phyloP scores from a whole-genome alignment of 2,329 filamentous ascomycete genomes.

The Blastomyces percursus region DNA sequence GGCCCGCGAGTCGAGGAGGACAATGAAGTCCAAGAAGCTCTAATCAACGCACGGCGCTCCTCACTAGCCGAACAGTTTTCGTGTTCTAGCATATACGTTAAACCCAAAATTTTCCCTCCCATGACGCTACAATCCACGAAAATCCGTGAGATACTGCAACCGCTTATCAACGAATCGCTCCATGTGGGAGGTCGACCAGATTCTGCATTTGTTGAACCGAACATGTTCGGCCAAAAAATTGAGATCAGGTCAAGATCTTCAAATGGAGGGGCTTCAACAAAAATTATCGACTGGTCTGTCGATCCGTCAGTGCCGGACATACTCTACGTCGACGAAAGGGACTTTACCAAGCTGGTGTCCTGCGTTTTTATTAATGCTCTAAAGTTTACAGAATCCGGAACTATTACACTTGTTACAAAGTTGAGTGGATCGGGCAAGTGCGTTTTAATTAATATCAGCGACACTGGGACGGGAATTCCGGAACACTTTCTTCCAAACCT shows the following conservation, averaged over 20 bases:
- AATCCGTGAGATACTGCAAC: conserved; percentile 35
- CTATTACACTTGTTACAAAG: conserved; percentile 46
- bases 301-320: conserved; percentile 37
- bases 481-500: conserved; percentile 54
- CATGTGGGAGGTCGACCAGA: conserved; percentile 40
- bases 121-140: conserved; percentile 34
- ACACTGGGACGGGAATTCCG: conserved; percentile 59
- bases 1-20: conserved; percentile 30
- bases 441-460: conserved; percentile 51
- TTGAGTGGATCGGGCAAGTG: conserved; percentile 43
- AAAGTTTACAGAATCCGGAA: conserved; percentile 58
- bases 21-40: conserved; percentile 10
- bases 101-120: conserved; percentile 25
- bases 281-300: conserved; percentile 40
- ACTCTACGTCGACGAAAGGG: conserved; percentile 48
- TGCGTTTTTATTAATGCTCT: conserved; percentile 56
- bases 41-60: conserved; percentile 30
- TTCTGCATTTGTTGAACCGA: conserved; percentile 35
- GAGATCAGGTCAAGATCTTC: conserved; percentile 35
- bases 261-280: conserved; percentile 34
- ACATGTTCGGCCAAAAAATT: conserved; percentile 35
- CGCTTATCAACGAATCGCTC: conserved; percentile 39
- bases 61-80: conserved; percentile 21
- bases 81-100: conserved; percentile 26
- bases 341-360: conserved; percentile 52